Evolutionary conservation across 2,329 filamentous ascomycete species (phyloP).

Genomic region (Bipolaris oryzae): DNA sequence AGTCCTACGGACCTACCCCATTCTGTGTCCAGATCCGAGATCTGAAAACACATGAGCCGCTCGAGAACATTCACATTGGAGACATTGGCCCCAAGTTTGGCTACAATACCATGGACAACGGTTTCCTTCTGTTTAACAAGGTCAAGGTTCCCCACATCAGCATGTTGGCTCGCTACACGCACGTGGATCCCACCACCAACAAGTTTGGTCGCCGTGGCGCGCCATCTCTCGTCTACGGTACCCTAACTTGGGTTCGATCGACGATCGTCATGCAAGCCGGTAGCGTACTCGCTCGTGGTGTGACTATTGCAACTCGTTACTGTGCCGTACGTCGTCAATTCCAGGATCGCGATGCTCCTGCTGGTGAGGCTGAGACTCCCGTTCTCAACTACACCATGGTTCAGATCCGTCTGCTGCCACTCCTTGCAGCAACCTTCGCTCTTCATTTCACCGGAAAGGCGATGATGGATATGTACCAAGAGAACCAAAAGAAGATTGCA

Average conservation of each 20-base stretch:
- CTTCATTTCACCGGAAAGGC: slow-evolving; percentile 77
- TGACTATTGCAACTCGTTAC: slow-evolving; percentile 79
- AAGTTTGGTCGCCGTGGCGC: slow-evolving; percentile 71
- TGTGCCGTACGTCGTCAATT: slow-evolving; percentile 77
- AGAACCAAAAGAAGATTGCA: slow-evolving; percentile 72
- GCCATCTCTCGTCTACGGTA: slow-evolving; percentile 74
- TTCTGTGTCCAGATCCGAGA: slow-evolving; percentile 75
- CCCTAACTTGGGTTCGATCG: slow-evolving; percentile 75
- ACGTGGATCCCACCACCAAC: slow-evolving; percentile 70
- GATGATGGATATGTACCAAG: slow-evolving; percentile 76
- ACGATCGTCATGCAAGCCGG: slow-evolving; percentile 77
- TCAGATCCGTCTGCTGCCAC: slow-evolving; percentile 72
- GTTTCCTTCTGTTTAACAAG: slow-evolving; percentile 77
- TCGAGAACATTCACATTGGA: slow-evolving; percentile 67
- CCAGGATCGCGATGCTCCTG: slow-evolving; percentile 71
- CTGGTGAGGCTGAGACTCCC: slow-evolving; percentile 69
- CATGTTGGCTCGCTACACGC: slow-evolving; percentile 74
- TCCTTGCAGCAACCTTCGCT: slow-evolving; percentile 77
- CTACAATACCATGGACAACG: slow-evolving; percentile 83
- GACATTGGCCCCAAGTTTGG: slow-evolving; percentile 83
- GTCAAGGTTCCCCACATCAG: slow-evolving; percentile 75
- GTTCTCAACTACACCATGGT: slow-evolving; percentile 85
- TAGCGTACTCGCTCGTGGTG: slow-evolving; percentile 72
- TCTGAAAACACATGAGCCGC: slow-evolving; percentile 57
- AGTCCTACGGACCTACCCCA: slow-evolving; percentile 74